Evolutionary conservation across 179 eudicot genomes (phyloP), one percentile per base, ranked within the genome.

Genomic region (Spergularia azorica): DNA sequence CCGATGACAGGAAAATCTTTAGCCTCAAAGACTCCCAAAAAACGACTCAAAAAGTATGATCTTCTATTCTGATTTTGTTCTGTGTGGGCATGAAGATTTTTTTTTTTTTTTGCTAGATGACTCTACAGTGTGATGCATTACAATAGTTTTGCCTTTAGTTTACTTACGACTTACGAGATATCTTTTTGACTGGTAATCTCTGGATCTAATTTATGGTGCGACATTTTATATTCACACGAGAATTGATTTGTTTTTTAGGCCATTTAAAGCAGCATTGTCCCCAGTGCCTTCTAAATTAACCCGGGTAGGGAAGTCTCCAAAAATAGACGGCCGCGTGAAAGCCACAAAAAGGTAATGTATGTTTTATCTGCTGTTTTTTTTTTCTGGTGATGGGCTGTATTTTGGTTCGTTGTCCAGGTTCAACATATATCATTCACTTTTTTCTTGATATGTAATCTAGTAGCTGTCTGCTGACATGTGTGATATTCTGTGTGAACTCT

Each of bases 41-140:
- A 79, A 52, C 26, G 43, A 21, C 55, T 68, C 26, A 76, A 62
- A 39, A 83, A 64, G 85, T 83, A 83, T 67, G 71, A 48, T 69
- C 48, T n/a, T 57, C 54, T 55, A 13, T 64, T 64, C 67, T 55
- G 41, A 54, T 75, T 59, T 62, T 46, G 38, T 74, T 63, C 14
- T 61, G 51, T 55, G 63, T 41, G 60, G 51, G 13, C 12, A 57
- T 17, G 4, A 60, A 13, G 15, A 10, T 66, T 11, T 38, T 11
- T 38, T 13, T 55, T n/a, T n/a, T n/a, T 63, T 36, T 52, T 48
- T n/a, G 61, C 32, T 26, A 26, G 32, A 26, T 26, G 32, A 26
- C 32, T 26, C 32, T 26, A 26, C 32, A 26, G 26, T 48, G 72
- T 41, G 8, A 50, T 26, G 39, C 5, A 5, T 52, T 46, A 54